Percentiles rank a stretch among this genome's conserved stretches.
phyloP scores from a whole-genome alignment of 306 rosid species.

The Casuarina equisetifolia region DNA sequence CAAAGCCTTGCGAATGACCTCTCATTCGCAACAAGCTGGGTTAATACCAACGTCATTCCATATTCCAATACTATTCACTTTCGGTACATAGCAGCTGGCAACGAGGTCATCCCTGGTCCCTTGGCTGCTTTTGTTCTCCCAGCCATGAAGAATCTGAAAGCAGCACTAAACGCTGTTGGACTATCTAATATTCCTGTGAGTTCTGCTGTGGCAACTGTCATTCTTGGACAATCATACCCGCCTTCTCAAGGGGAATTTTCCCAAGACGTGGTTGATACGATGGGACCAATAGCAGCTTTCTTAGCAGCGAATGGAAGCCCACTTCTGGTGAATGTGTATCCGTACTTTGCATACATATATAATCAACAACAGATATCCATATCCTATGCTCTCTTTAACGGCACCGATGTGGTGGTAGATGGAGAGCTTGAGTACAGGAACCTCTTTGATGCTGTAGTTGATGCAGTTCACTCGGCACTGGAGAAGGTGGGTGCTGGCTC shows the following conservation, averaged over 20 bases:
- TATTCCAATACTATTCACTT: background rate
- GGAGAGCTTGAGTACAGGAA: background rate
- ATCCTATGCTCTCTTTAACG: background rate
- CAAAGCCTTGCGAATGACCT: background rate
- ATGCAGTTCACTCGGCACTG: background rate
- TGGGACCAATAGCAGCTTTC: background rate
- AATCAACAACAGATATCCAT: background rate
- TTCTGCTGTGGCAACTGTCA: background rate
- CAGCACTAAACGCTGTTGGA: background rate
- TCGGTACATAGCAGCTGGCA: constrained; percentile 18
- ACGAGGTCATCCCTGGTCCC: constrained; percentile 18
- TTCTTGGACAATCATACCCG: background rate
- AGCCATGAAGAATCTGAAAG: constrained; percentile 2
- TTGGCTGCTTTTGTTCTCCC: background rate
- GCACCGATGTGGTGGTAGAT: background rate
- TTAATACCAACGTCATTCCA: constrained; percentile 2
- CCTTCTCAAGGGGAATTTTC: background rate
- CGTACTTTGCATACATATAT: background rate
- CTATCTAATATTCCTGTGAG: background rate
- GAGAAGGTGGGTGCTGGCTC: background rate
- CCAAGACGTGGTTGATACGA: background rate
- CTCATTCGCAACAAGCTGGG: constrained; percentile 1
- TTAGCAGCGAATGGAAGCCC: background rate
- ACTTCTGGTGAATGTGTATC: background rate
- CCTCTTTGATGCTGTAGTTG: background rate